Base-by-base conservation (phyloP, 2,329 filamentous ascomycete genomes). In the Ophidiomyces ophidiicola region DNA sequence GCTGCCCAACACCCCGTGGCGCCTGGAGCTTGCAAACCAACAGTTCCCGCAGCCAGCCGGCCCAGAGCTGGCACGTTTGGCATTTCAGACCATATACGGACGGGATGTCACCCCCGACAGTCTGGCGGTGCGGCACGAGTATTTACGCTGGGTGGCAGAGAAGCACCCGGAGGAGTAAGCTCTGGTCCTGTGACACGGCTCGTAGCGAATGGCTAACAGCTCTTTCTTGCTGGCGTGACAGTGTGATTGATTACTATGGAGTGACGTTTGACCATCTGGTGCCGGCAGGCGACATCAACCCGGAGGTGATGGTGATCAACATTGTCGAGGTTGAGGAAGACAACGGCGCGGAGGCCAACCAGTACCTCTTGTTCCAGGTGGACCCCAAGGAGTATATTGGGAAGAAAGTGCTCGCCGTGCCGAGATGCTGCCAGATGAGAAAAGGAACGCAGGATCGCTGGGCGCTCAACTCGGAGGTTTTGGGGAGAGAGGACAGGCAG, bases 261-360 rank as follows among this genome's bases (percentile, higher is more conserved):
- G 30, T 32, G 11, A 32, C 14, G 3, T 32, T 32, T n/a, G 30
- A 32, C 30, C 30, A 32, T 4, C 30, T 32, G 10, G 30, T 32
- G 10, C 30, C 30, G 12, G 30, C 30, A 3, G 30, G 21, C 15
- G 30, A 32, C 7, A 18, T 6, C 7, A 11, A 32, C 15, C 30
- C 30, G 5, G 30, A 32, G 15, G 30, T 32, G 2, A 6, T 32
- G 5, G 7, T 7, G 12, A 18, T 32, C 15, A 32, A 32, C 17
- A 18, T 32, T 10, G n/a, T 32, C 12, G 30, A 32, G 12, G 8
- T 20, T 10, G 30, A 32, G 11, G 17, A 19, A 4, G 30, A 32
- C 12, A 14, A 32, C 21, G 30, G 30, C 7, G 14, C 4, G 4
- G 5, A n/a, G 5, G 4, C 7, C 14, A 10, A 18, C 7, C 5